Percentiles rank a stretch among this genome's conserved stretches.
Conservation (phyloP, 2,329 filamentous ascomycete genomes). For the Fusarium veterinarium region DNA sequence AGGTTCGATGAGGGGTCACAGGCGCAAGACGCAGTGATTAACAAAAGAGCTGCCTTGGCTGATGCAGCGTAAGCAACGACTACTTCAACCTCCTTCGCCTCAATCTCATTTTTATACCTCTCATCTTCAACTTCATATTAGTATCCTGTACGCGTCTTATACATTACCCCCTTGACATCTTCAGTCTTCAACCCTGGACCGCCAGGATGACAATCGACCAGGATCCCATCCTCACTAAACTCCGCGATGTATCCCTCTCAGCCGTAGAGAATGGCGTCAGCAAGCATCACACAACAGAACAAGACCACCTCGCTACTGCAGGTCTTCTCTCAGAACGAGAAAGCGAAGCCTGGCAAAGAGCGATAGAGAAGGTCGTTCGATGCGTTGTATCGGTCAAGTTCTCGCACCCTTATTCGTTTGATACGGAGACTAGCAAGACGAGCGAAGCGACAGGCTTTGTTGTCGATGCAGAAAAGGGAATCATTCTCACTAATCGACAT, state of each 20-base stretch:
- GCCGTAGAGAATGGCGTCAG: neutral
- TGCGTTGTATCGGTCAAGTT: slow-evolving; percentile 99
- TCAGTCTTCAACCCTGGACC: neutral
- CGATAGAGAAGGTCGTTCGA: slow-evolving; percentile 91
- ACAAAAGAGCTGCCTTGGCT: slow-evolving; percentile 4
- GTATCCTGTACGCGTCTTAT: accelerated
- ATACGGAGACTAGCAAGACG: slow-evolving; percentile 92
- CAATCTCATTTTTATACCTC: accelerated
- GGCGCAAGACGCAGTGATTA: neutral
- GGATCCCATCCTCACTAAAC: slow-evolving; percentile 7
- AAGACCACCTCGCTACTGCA: neutral
- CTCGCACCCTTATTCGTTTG: slow-evolving; percentile 96
- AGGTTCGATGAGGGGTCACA: neutral
- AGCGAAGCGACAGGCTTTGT: slow-evolving; percentile 86
- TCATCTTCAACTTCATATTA: too few relatives aligned
- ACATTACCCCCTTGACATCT: neutral
- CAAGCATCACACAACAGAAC: neutral
- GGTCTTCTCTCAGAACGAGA: slow-evolving; percentile 27
- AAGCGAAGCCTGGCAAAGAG: slow-evolving; percentile 79
- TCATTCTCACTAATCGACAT: slow-evolving; percentile 83
- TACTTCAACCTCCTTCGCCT: neutral
- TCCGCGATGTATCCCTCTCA: neutral
- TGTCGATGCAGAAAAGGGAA: slow-evolving; percentile 17
- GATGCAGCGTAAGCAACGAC: slow-evolving; percentile 6
- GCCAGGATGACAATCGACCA: slow-evolving; percentile 24